Percentiles rank a stretch among this genome's conserved stretches.
Evolutionary conservation across 108 stramenopile genomes (phyloP).

Genomic region (Stephanodiscus minutulus): DNA sequence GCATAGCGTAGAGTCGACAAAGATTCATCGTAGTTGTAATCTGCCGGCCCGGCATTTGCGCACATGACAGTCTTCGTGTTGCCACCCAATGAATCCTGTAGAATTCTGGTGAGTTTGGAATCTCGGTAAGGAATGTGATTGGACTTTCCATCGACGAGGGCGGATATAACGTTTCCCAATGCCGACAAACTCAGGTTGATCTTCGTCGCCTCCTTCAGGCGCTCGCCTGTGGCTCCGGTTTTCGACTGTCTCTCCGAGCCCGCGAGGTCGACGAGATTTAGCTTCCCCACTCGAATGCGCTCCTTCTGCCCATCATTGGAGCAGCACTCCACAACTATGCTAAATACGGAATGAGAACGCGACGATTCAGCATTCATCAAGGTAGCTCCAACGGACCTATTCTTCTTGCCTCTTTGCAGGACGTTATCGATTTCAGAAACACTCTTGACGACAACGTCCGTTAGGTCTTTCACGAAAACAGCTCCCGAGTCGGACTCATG

Average conservation of each 20-base stretch:
- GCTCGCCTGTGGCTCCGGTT: slow-evolving; percentile 95
- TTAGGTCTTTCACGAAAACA: slow-evolving; percentile 89
- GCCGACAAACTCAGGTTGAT: slow-evolving; percentile 97
- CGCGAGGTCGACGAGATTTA: slow-evolving; percentile 98
- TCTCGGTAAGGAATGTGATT: slow-evolving; percentile 98
- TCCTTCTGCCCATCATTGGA: slow-evolving; percentile 55
- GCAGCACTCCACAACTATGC: slow-evolving; percentile 63
- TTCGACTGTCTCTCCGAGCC: slow-evolving; percentile 95
- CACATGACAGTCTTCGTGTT: slow-evolving; percentile 94
- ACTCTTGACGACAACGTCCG: slow-evolving; percentile 73
- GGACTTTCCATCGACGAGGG: slow-evolving; percentile 93
- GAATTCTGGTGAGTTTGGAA: slow-evolving; percentile 97
- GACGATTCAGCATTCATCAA: slow-evolving; percentile 91
- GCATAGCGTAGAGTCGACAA: slow-evolving; percentile 97
- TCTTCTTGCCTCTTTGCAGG: slow-evolving; percentile 87
- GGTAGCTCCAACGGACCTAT: slow-evolving; percentile 86
- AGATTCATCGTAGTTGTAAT: slow-evolving; percentile 98
- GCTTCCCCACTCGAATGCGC: slow-evolving; percentile 89
- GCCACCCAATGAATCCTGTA: slow-evolving; percentile 96
- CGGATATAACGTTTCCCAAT: slow-evolving; percentile 97
- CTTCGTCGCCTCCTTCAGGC: slow-evolving; percentile 90
- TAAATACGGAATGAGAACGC: slow-evolving; percentile 91
- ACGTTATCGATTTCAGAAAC: slow-evolving; percentile 80
- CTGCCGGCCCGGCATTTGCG: slow-evolving; percentile 96
- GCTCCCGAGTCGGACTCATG: slow-evolving; percentile 77